Evolutionary conservation across 495 filamentous ascomycete species (phyloP), one percentile per base, ranked within the genome.

Genomic region (Neurospora terricola): DNA sequence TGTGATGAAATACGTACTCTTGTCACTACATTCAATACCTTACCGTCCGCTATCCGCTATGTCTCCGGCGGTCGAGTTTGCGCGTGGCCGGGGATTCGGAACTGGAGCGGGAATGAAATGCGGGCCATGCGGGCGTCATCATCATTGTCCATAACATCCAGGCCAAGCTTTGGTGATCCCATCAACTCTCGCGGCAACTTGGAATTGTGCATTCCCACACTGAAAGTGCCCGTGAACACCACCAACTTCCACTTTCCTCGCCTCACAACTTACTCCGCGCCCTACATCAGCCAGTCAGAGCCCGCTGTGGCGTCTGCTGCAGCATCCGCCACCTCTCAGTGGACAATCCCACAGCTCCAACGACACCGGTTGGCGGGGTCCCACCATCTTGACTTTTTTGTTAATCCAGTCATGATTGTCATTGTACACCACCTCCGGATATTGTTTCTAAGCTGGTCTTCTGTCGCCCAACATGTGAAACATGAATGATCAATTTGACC

Each of bases 211-310:
- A 40, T 48, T 38, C 36, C 39, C 38, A 45, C 42, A 45, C 42
- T 70, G 72, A 18, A 36, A 21, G 62, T 69, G 72, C 40, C 40
- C 18, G 42, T 45, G 43, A 45, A 45, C 43, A 45, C 42, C 43
- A 68, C 12, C 69, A 69, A 16, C 68, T 6, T 66, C 30, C 16
- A 66, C 12, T 70, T 70, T 45, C 10, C 8, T 70, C 37, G 36
- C 62, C 72, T 70, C 43, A 40, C 62, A 48, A 23, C 39, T 11
- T 37, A 23, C 39, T 43, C 72, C 72, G 74, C 40, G 42, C 38
- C 59, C 54, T 18, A 34, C 30, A 30, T 70, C 62, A 71, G 43
- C 77, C 77, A 78, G 70, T 78, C 30, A 77, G n/a, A 75, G 23
- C 10, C 12, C 54, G 36, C 70, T 42, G 73, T 76, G 74, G 73